A percentile compares a stretch with the other conserved stretches of the same genome.
Conservation (phyloP, 169 alveolate genomes). For the Plasmodium fragile region DNA sequence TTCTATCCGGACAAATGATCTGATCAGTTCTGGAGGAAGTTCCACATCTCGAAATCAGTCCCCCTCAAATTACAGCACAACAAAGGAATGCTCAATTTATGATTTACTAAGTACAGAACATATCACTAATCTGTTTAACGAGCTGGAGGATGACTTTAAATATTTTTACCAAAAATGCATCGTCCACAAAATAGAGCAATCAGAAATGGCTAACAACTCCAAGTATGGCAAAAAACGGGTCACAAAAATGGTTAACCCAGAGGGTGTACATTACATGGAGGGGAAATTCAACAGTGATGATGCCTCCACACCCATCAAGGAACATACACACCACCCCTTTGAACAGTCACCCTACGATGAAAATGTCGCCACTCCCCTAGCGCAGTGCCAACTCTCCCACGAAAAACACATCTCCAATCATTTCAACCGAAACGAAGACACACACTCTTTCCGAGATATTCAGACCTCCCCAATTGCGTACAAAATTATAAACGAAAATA, state of each 20-base stretch:
- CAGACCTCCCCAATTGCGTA: slow-evolving; percentile 58
- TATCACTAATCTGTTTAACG: slow-evolving; percentile 28
- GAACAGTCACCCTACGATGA: neutral
- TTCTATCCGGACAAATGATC: neutral
- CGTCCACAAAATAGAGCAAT: slow-evolving; percentile 17
- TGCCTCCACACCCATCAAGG: neutral
- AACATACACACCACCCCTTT: neutral
- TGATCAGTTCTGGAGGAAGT: neutral
- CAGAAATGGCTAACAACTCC: neutral
- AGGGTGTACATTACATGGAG: neutral
- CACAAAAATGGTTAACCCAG: neutral
- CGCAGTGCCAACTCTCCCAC: neutral
- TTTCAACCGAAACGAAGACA: neutral
- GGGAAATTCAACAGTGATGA: neutral
- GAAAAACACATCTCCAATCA: neutral
- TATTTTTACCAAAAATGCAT: slow-evolving; percentile 33
- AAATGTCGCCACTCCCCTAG: neutral
- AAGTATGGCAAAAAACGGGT: neutral
- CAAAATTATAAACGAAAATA: slow-evolving; percentile 52
- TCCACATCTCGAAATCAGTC: neutral
- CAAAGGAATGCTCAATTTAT: slow-evolving; percentile 31
- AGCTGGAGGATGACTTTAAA: slow-evolving; percentile 15
- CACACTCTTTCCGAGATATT: slow-evolving; percentile 23
- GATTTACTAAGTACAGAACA: slow-evolving; percentile 24
- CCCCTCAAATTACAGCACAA: neutral